Conservation (phyloP, 164 flowering plant species). For the Magnolia sinica region DNA sequence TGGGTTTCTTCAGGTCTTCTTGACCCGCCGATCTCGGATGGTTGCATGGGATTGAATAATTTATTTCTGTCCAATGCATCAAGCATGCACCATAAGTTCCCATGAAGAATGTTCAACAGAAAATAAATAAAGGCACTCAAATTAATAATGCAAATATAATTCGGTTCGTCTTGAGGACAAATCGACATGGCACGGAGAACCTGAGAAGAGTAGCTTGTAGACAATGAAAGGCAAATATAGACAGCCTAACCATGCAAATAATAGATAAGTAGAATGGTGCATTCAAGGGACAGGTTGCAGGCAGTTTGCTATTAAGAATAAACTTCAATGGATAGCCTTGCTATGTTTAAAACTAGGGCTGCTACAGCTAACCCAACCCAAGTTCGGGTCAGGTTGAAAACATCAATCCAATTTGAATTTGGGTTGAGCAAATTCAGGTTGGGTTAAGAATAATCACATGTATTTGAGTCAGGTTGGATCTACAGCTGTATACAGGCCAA, state of each 20-base stretch:
- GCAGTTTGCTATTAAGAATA: no score
- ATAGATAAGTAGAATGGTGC: no score
- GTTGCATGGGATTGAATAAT: constrained; percentile 21
- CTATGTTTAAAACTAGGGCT: no score
- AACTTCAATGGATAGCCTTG: no score
- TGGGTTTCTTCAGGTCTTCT: constrained; percentile 16
- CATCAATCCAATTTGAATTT: no score
- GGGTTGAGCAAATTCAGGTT: no score
- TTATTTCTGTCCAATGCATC: constrained; percentile 21
- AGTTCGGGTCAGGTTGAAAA: no score
- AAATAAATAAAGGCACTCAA: not conserved
- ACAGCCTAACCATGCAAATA: no score
- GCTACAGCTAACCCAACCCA: no score
- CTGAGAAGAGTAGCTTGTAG: not conserved
- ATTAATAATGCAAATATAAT: not conserved
- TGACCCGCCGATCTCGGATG: constrained; percentile 24
- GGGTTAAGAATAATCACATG: not conserved
- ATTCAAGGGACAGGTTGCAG: no score
- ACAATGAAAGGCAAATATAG: no score
- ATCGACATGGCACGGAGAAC: not conserved
- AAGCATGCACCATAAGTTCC: not conserved
- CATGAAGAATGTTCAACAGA: not conserved
- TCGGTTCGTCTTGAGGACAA: not conserved
- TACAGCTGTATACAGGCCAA: not conserved
- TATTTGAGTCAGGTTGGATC: not conserved